Evolutionary conservation across 2,329 filamentous ascomycete species (phyloP).

Genomic region (Trichoderma brevicompactum): DNA sequence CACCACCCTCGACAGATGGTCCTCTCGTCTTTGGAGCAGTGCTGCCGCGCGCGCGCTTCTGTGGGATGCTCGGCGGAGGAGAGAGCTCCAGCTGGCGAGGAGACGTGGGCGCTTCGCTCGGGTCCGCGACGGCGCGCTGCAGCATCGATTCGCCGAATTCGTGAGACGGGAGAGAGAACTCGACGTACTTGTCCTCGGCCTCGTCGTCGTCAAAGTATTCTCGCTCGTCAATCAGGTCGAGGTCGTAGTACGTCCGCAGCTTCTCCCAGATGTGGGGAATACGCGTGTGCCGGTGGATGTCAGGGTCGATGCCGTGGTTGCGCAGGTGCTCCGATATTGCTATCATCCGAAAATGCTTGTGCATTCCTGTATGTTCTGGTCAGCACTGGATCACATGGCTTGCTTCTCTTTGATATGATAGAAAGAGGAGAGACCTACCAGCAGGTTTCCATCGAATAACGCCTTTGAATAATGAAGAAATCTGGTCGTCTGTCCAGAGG

Average conservation of each 20-base stretch:
- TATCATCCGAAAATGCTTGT: constrained; percentile 92
- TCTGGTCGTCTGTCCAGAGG: constrained; percentile 94
- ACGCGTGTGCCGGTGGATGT: constrained; percentile 75
- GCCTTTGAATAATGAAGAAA: constrained; percentile 88
- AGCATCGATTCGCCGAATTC: constrained; percentile 55
- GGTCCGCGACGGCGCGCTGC: constrained; percentile 49
- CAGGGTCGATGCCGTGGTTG: constrained; percentile 77
- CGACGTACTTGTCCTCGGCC: constrained; percentile 64
- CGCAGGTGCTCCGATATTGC: constrained; percentile 79
- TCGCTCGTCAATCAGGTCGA: constrained; percentile 83
- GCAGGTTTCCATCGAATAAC: constrained; percentile 97
- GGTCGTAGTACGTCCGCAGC: constrained; percentile 79
- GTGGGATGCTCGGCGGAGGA: constrained; percentile 36
- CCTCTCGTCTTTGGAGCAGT: constrained; percentile 44
- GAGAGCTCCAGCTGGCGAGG: constrained; percentile 51
- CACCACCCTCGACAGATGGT: constrained; percentile 54
- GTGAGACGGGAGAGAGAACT: constrained; percentile 63
- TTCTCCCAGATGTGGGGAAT: constrained; percentile 94
- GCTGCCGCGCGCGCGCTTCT: constrained; percentile 53
- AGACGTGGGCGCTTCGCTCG: constrained; percentile 54
- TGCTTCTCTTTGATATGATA: not conserved
- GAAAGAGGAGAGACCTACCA: constrained; percentile 53
- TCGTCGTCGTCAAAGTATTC: constrained; percentile 68
- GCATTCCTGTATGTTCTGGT: constrained; percentile 62
- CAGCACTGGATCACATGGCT: not conserved